These are phyloP conservation scores for Linderniella brevidens DNA, from an alignment of 257 asterid species.

Conservation along the genomic window DNA sequence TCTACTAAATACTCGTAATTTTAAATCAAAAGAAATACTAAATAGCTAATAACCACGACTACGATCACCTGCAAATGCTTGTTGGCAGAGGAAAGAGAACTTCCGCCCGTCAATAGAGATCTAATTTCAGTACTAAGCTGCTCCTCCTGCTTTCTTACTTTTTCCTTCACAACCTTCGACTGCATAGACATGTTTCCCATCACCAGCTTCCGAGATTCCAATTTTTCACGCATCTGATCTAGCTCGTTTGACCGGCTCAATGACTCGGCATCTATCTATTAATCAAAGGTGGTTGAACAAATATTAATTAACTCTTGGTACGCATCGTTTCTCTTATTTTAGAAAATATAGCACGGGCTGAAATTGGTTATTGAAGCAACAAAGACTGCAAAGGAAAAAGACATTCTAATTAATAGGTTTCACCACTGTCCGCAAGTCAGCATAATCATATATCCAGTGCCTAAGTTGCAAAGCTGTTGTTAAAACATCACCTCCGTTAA, in stretches of 20 bases:
- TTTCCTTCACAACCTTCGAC: conserved; percentile 70
- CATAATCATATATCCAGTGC: no score
- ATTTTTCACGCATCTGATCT: conserved; percentile 63
- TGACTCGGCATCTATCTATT: conserved; percentile 68
- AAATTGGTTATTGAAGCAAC: no score
- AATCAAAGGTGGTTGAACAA: conserved; percentile 12
- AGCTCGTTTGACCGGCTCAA: conserved; percentile 59
- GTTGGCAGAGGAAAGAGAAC: conserved; percentile 67
- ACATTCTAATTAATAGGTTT: no score
- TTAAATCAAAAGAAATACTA: no score
- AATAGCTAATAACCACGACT: not conserved
- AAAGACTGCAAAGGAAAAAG: no score
- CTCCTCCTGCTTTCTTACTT: conserved; percentile 77
- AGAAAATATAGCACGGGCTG: no score
- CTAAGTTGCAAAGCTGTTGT: no score
- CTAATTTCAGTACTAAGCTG: conserved; percentile 65
- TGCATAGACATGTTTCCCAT: conserved; percentile 92
- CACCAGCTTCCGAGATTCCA: conserved; percentile 67
- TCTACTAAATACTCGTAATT: no score
- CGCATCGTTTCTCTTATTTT: conserved; percentile 4
- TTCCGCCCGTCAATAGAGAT: conserved; percentile 69
- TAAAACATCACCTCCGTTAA: no score
- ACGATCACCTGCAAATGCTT: conserved; percentile 59
- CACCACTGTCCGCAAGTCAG: no score
- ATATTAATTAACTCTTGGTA: not conserved